Conservation (phyloP, 2,329 filamentous ascomycete genomes). For the Ceratocystis cubensis region DNA sequence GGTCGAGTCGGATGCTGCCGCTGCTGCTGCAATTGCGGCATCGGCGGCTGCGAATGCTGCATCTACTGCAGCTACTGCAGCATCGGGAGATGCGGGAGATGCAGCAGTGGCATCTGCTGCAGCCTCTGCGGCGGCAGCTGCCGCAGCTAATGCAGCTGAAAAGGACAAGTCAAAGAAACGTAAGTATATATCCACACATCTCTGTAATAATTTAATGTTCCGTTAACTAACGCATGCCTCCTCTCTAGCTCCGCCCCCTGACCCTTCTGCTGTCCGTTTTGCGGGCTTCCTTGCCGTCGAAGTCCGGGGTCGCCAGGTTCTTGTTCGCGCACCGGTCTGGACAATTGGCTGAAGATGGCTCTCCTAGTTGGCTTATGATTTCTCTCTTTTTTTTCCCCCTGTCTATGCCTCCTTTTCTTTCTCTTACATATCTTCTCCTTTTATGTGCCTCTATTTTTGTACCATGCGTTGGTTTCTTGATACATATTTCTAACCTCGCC, state of each 20-base stretch:
- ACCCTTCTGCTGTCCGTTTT: constrained; percentile 52
- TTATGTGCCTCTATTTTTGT: constrained; percentile 21
- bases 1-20: constrained; percentile 23
- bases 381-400: constrained; percentile 20
- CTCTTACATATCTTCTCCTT: constrained; percentile 19
- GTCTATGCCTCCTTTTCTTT: constrained; percentile 19
- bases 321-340: constrained; percentile 67
- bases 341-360: constrained; percentile 31
- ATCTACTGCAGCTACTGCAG: background rate
- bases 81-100: background rate
- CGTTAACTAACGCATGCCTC: background rate
- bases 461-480: constrained; percentile 19
- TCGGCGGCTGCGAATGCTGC: constrained; percentile 30
- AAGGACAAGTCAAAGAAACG: constrained; percentile 39
- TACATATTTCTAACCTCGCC: background rate
- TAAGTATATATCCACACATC: constrained; percentile 27
- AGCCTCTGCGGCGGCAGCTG: background rate
- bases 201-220: background rate
- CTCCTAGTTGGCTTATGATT: constrained; percentile 9
- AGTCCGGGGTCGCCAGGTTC: constrained; percentile 61
- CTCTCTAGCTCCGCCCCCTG: constrained; percentile 27
- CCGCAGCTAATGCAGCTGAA: constrained; percentile 32
- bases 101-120: background rate
- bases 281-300: constrained; percentile 64
- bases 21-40: constrained; percentile 26